Percentiles rank a stretch among this genome's conserved stretches.
These are phyloP conservation scores for Verticillium tricorpus DNA, from an alignment of 2,329 filamentous ascomycete genomes.

Conservation along the genomic window DNA sequence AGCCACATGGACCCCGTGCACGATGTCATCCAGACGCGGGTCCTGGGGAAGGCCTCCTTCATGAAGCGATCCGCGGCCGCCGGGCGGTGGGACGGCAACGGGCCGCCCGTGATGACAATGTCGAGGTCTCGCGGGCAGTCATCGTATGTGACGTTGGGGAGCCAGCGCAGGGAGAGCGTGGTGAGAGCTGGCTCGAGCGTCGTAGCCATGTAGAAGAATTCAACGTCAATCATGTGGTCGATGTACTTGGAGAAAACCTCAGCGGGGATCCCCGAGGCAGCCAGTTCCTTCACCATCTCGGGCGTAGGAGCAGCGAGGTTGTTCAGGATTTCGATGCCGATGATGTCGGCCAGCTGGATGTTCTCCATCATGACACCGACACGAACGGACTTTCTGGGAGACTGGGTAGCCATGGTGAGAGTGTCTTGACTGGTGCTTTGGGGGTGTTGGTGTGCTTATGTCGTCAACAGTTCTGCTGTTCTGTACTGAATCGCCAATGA, in stretches of 20 bases:
- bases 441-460: too few relatives aligned
- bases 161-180: constrained; percentile 24
- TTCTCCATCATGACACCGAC: constrained; percentile 33
- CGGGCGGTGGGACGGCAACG: constrained; percentile 22
- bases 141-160: constrained; percentile 33
- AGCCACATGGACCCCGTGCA: constrained; percentile 34
- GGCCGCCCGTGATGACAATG: constrained; percentile 32
- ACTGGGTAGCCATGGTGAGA: not conserved
- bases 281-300: constrained; percentile 9
- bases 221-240: constrained; percentile 21
- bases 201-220: constrained; percentile 32
- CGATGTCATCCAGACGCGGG: constrained; percentile 29
- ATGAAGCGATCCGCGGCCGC: constrained; percentile 28
- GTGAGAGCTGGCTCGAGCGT: constrained; percentile 23
- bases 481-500: too few relatives aligned
- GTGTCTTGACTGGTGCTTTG: not conserved
- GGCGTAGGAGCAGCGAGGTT: constrained; percentile 23
- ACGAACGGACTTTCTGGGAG: constrained; percentile 20
- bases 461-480: too few relatives aligned
- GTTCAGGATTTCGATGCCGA: constrained; percentile 33
- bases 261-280: not conserved
- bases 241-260: constrained; percentile 8
- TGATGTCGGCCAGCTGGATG: constrained; percentile 33
- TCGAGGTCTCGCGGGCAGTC: constrained; percentile 34
- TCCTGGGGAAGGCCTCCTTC: constrained; percentile 27